A percentile compares a stretch with the other conserved stretches of the same genome.
Conservation (phyloP, 371 early-diverging fungal species). For the Apophysomyces sp. region DNA sequence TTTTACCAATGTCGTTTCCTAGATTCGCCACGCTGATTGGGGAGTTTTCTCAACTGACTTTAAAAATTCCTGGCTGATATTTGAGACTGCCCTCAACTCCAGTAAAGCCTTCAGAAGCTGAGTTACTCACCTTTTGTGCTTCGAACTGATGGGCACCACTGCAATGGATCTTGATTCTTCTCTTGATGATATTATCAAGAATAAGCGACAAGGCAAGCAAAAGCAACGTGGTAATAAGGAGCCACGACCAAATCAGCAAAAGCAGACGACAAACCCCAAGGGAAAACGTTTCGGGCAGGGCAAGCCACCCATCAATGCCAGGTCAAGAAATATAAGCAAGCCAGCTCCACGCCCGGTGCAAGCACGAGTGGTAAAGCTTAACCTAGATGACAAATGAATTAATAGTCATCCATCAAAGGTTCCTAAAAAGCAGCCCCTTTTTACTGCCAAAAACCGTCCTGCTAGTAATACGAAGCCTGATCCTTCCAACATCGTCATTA, state of each 20-base stretch:
- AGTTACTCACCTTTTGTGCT: too few relatives aligned
- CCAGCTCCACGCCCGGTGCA: neutral
- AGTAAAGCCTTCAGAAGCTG: too few relatives aligned
- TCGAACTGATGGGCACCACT: neutral
- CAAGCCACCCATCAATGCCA: neutral
- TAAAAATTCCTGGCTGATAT: too few relatives aligned
- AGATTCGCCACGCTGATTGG: too few relatives aligned
- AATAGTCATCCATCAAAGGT: neutral
- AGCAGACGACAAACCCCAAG: neutral
- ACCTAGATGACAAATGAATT: neutral
- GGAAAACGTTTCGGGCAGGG: neutral
- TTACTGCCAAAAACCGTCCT: neutral
- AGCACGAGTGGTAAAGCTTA: neutral
- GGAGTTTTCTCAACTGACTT: too few relatives aligned
- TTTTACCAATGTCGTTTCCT: too few relatives aligned
- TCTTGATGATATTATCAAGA: slow-evolving; percentile 24
- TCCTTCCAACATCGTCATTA: slow-evolving; percentile 18
- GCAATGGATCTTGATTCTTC: slow-evolving; percentile 22
- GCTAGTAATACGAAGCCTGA: slow-evolving; percentile 3
- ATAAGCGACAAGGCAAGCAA: slow-evolving; percentile 4
- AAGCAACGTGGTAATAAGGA: neutral
- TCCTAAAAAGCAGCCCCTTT: neutral
- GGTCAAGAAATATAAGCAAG: neutral
- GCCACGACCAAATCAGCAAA: neutral
- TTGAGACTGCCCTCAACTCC: too few relatives aligned